Evolutionary conservation across 805 yeast species (phyloP), one percentile per base, ranked within the genome.

Genomic region (Candida boleticola): DNA sequence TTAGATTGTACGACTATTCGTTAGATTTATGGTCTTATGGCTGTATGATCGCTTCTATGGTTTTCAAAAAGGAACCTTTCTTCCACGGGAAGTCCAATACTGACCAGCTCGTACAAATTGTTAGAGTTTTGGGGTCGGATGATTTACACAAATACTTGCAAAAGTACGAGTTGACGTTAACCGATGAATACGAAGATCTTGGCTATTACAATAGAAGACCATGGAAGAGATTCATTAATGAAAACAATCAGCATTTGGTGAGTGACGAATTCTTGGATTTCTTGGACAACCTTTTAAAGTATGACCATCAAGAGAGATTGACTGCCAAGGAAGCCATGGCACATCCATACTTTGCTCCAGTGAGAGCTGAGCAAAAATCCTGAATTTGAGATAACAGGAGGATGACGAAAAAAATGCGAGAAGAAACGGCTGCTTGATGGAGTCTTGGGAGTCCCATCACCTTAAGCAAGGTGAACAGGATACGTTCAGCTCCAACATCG

Each of bases 1-100:
- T 84, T 57, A 85, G 85, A 58, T 84, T 82, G 66, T 90, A 90
- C 61, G 97, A 90, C 63, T 90, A 90, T 62, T 86, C 96, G 6
- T 73, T 90, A 41, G 97, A 90, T 63, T 63, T 90, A 55, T 90
- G 97, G 97, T 87, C 96, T 1, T 84, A 87, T 42, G 97, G 97
- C 33, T 90, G 96, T 31, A 89, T 89, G 79, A 65, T 89, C 46
- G 97, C 96, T 4, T 85, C 97, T 4, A 85, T 90, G 60, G 79
- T 89, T 21, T 90, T 90, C 71, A 83, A 85, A 58, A 85, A 83
- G 61, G 97, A 90, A 54, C 97, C 97, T 5, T 86, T 90, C 51
- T 90, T 90, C 73, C 85, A 88, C 54, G 97, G 97, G 17, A 85
- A 82, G 44, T 85, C 95, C 38, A 89, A 90, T 62, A 84, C 85